These are phyloP conservation scores for Fusarium tupiense DNA, from an alignment of 2,329 filamentous ascomycete species.

Conservation along the genomic window DNA sequence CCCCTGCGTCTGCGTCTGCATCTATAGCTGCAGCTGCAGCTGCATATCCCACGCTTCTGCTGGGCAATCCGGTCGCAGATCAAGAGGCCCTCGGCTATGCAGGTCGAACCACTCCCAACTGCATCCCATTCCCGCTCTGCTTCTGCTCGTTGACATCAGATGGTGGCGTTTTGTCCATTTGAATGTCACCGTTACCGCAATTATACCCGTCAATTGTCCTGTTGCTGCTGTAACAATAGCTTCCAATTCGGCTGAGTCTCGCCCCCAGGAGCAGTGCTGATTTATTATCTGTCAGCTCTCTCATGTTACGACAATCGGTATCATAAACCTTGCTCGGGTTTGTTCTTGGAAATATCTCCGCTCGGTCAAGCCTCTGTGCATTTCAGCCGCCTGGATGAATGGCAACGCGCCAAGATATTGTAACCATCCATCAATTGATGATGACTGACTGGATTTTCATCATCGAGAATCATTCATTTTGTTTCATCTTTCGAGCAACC, in stretches of 20 bases:
- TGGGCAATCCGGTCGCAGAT: conserved; percentile 49
- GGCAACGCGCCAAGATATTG: conserved; percentile 1
- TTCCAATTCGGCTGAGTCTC: neutral
- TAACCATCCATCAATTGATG: neutral
- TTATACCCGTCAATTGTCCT: neutral
- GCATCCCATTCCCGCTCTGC: conserved; percentile 25
- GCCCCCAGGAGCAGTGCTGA: neutral
- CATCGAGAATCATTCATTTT: conserved; percentile 11
- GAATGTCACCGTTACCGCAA: conserved; percentile 8
- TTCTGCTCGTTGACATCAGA: conserved; percentile 36
- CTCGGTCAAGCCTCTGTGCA: conserved; percentile 13
- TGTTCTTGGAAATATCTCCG: conserved; percentile 32
- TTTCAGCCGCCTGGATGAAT: conserved; percentile 23
- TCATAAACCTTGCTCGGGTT: conserved; percentile 12
- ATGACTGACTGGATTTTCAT: neutral
- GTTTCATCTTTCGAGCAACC: conserved; percentile 18
- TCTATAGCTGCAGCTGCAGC: neutral
- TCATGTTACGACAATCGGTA: neutral
- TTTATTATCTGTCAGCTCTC: conserved; percentile 13
- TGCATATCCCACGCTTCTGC: conserved; percentile 46
- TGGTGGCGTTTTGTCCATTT: conserved; percentile 31
- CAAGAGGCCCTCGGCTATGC: conserved; percentile 53
- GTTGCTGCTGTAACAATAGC: neutral
- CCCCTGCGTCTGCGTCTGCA: conserved; percentile 15
- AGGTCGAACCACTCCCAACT: conserved; percentile 46